Evolutionary conservation across 2,329 filamentous ascomycete genomes (phyloP), one percentile per base, ranked within the genome.

Genomic region (Penicillium freii): DNA sequence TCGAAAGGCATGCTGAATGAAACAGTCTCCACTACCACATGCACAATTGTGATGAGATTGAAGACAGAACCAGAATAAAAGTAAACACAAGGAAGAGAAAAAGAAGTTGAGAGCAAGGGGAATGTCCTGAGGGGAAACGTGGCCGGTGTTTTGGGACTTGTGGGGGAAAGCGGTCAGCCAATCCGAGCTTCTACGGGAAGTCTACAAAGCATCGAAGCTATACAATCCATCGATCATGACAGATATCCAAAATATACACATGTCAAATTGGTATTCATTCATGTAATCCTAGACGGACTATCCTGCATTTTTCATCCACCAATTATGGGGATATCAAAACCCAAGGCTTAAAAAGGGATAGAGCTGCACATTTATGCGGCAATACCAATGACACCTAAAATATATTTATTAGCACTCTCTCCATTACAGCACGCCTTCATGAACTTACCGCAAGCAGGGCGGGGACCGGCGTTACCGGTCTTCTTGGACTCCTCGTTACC

Each of bases 401-500:
- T 49, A 27, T 21, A 1, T 19, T 19, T 5, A 50, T 65, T 38
- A 67, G 54, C 54, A 50, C 49, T 39, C 40, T 51, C 54, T 49
- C 53, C 23, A 23, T 27, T 13, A n/a, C 13, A 54, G 23, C 17
- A 21, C 29, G 4, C 8, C 5, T 45, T 42, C 1, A 46, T 34
- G 17, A 39, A 78, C 85, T 75, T 84, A 90, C 94, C 94, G 81
- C 94, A 99, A 76, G 94, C 94, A 75, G 94, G 94, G 75, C 94
- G 91, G 69, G 82, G 78, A 71, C 94, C 94, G 75, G 94, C 94
- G 77, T 97, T 99, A 68, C 94, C 94, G 66, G 94, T 99, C 88
- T 95, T 97, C 84, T 95, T 91, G 73, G 91, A 96, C 83, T 97
- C 92, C 81, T 93, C 91, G 81, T 90, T 87, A 69, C 81, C 90